These are phyloP conservation scores for Melanopsichium pennsylvanicum DNA, from an alignment of 1,284 basidiomycete genomes.

Conservation along the genomic window DNA sequence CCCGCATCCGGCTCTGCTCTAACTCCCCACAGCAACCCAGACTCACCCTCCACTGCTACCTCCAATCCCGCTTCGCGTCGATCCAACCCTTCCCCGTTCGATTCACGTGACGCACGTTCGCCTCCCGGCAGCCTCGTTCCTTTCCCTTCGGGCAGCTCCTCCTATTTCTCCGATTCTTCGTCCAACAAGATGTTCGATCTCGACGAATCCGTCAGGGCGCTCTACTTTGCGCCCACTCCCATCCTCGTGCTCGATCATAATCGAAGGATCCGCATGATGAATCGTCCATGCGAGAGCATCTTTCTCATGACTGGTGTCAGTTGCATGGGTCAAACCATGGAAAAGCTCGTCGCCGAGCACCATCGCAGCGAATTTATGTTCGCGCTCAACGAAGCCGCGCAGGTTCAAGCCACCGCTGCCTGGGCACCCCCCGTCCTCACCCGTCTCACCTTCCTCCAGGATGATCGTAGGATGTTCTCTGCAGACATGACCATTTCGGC, in stretches of 20 bases:
- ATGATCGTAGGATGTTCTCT: conserved; percentile 37
- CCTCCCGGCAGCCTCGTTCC: conserved; percentile 15
- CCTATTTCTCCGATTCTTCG: conserved; percentile 24
- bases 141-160: conserved; percentile 22
- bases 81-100: neutral
- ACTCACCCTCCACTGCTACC: conserved; percentile 15
- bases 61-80: conserved; percentile 3
- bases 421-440: conserved; percentile 50
- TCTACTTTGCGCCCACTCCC: conserved; percentile 62
- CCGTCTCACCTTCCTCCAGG: conserved; percentile 50
- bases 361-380: conserved; percentile 21
- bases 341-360: conserved; percentile 35
- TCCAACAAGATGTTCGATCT: conserved; percentile 57
- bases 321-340: conserved; percentile 52
- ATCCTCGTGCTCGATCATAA: conserved; percentile 57
- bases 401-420: conserved; percentile 24
- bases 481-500: conserved; percentile 56
- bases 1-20: neutral
- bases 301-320: conserved; percentile 45
- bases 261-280: conserved; percentile 57
- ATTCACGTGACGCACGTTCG: conserved; percentile 12
- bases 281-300: conserved; percentile 54
- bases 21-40: conserved; percentile 13
- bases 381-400: conserved; percentile 53
- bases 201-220: conserved; percentile 59